These are phyloP conservation scores for Hansenula anomala DNA, from an alignment of 1,139 yeast species.

Conservation along the genomic window DNA sequence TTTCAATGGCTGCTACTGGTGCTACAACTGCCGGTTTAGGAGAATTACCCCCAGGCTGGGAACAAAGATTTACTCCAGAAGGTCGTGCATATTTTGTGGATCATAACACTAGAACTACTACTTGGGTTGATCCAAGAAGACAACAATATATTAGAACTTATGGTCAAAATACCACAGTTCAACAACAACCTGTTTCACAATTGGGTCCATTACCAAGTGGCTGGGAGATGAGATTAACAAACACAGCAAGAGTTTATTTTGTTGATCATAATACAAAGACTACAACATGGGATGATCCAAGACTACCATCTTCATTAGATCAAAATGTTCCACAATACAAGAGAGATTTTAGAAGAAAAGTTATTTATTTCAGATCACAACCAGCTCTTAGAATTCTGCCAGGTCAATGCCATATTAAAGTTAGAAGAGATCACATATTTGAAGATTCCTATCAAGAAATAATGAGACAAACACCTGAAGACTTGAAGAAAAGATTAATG, in stretches of 20 bases:
- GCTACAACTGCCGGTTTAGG: slow-evolving; percentile 95
- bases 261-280: slow-evolving; percentile 99
- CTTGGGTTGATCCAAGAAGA: slow-evolving; percentile 99
- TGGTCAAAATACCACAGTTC: slow-evolving; percentile 82
- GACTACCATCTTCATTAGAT: slow-evolving; percentile 93
- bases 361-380: slow-evolving; percentile 95
- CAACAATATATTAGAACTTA: slow-evolving; percentile 96
- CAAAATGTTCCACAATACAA: slow-evolving; percentile 99
- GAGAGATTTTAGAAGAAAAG: slow-evolving; percentile 97
- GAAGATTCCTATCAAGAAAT: slow-evolving; percentile 98
- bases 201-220: slow-evolving; percentile 97
- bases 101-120: slow-evolving; percentile 96
- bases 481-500: slow-evolving; percentile 94
- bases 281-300: slow-evolving; percentile 99
- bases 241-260: slow-evolving; percentile 95
- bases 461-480: slow-evolving; percentile 98
- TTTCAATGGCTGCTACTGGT: slow-evolving; percentile 80
- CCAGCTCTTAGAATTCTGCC: slow-evolving; percentile 96
- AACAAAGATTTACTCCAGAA: slow-evolving; percentile 95
- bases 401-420: slow-evolving; percentile 98
- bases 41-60: slow-evolving; percentile 98
- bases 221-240: slow-evolving; percentile 99
- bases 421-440: slow-evolving; percentile 91
- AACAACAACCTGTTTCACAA: slow-evolving; percentile 98
- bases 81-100: slow-evolving; percentile 98